Evolutionary conservation across 2,329 filamentous ascomycete species (phyloP).

Genomic region (Cyphellophora europaea): DNA sequence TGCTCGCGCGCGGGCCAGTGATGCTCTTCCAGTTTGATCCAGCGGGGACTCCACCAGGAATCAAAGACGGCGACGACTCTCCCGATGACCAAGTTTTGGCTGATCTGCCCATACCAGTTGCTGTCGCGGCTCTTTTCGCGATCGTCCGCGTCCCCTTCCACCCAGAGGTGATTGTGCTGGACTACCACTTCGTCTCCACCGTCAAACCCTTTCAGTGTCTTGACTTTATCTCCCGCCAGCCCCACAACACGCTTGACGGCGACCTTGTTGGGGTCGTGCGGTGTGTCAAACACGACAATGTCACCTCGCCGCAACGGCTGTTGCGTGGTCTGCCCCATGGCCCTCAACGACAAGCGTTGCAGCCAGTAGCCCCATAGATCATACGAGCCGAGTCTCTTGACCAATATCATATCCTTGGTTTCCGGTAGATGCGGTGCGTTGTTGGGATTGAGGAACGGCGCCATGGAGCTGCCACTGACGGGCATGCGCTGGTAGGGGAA

Average conservation of each 20-base stretch:
- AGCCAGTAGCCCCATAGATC: slow-evolving; percentile 28
- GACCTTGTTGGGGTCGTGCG: slow-evolving; percentile 27
- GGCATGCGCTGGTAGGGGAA: slow-evolving; percentile 29
- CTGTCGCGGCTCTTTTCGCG: slow-evolving; percentile 67
- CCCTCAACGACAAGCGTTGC: too few species aligned
- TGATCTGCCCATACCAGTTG: slow-evolving; percentile 81
- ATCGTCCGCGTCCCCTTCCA: slow-evolving; percentile 77
- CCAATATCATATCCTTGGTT: slow-evolving; percentile 30
- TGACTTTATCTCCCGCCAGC: slow-evolving; percentile 68
- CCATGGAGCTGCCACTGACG: slow-evolving; percentile 56
- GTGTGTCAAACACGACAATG: slow-evolving; percentile 55
- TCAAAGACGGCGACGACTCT: slow-evolving; percentile 63
- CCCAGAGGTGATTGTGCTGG: slow-evolving; percentile 82
- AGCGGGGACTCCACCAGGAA: slow-evolving; percentile 45
- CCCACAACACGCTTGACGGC: slow-evolving; percentile 78
- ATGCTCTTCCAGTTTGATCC: slow-evolving; percentile 32
- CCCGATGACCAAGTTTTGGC: slow-evolving; percentile 64
- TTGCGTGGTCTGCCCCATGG: slow-evolving; percentile 41
- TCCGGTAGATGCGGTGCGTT: slow-evolving; percentile 41
- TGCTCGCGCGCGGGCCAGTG: slow-evolving; percentile 23
- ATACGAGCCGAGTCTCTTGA: slow-evolving; percentile 22
- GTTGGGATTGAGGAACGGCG: slow-evolving; percentile 63
- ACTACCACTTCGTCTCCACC: slow-evolving; percentile 47
- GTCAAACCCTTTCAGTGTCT: slow-evolving; percentile 53
- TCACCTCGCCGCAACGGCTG: slow-evolving; percentile 58